Conservation (phyloP, 148 eudicot species). For the Rhododendron simsii region DNA sequence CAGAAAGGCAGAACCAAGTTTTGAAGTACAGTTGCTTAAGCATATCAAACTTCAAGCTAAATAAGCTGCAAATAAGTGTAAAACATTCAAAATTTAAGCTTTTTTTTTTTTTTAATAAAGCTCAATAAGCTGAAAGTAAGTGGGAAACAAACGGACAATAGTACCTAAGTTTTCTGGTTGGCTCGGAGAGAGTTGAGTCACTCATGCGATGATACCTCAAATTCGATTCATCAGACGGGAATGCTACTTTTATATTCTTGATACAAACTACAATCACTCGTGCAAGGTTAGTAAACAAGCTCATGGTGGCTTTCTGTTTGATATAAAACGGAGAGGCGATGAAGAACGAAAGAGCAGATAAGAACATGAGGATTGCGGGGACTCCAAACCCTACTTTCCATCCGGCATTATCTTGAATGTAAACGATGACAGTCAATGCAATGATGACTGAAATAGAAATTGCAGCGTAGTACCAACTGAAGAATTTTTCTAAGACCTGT, state of each 20-base stretch:
- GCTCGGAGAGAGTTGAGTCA: slow-evolving; percentile 31
- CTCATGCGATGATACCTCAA: slow-evolving; percentile 33
- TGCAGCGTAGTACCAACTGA: slow-evolving; percentile 78
- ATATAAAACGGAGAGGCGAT: slow-evolving; percentile 57
- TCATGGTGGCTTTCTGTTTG: slow-evolving; percentile 37
- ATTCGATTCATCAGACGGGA: slow-evolving; percentile 21
- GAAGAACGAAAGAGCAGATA: slow-evolving; percentile 46
- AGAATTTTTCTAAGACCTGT: slow-evolving; percentile 60
- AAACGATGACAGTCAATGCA: slow-evolving; percentile 67
- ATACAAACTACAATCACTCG: slow-evolving; percentile 51
- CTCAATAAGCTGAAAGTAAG: background rate
- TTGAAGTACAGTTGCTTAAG: background rate
- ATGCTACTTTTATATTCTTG: slow-evolving; percentile 39
- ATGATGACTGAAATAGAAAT: slow-evolving; percentile 43
- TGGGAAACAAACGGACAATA: background rate
- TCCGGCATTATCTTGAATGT: slow-evolving; percentile 73
- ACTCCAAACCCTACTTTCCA: slow-evolving; percentile 82
- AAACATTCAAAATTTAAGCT: background rate
- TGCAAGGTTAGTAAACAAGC: slow-evolving; percentile 54
- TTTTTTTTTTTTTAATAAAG: background rate
- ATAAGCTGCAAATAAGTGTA: background rate
- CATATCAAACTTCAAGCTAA: background rate
- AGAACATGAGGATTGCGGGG: slow-evolving; percentile 62
- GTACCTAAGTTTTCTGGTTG: slow-evolving; percentile 58
- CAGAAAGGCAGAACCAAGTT: background rate